phyloP scores from a whole-genome alignment of 2,329 filamentous ascomycete species.

The Dactylellina leptospora region DNA sequence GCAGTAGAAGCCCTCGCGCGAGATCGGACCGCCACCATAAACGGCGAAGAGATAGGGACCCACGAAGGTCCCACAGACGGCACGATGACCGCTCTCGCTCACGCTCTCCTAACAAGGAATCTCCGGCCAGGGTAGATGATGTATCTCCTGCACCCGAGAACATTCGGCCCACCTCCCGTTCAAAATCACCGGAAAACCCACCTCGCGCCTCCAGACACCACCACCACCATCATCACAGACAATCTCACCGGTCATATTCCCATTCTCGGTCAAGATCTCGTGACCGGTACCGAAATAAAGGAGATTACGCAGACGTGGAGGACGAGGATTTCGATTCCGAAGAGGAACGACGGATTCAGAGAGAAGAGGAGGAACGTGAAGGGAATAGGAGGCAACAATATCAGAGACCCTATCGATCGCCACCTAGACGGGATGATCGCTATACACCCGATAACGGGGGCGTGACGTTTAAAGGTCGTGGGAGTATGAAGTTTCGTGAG shows the following conservation, averaged over 20 bases:
- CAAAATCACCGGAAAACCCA: conserved; percentile 37
- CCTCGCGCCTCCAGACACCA: conserved; percentile 31
- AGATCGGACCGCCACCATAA: conserved; percentile 17
- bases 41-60: conserved; percentile 21
- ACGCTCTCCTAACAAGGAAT: conserved; percentile 29
- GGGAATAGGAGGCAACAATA: conserved; percentile 19
- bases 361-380: conserved; percentile 43
- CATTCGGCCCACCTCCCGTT: conserved; percentile 19
- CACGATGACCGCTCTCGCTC: conserved; percentile 29
- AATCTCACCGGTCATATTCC: conserved; percentile 35
- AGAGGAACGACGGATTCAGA: conserved; percentile 42
- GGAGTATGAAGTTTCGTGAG: conserved; percentile 57
- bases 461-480: conserved; percentile 56
- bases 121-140: not conserved
- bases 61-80: conserved; percentile 21
- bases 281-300: conserved; percentile 15
- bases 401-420: conserved; percentile 30
- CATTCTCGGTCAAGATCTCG: conserved; percentile 37
- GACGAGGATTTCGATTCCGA: conserved; percentile 42
- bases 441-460: conserved; percentile 23
- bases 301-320: conserved; percentile 19
- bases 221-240: no score
- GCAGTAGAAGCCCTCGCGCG: not conserved
- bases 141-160: conserved; percentile 3
- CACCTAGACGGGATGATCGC: conserved; percentile 24